These are phyloP conservation scores for Simmondsia chinensis DNA, from an alignment of 148 eudicot genomes.

Conservation along the genomic window DNA sequence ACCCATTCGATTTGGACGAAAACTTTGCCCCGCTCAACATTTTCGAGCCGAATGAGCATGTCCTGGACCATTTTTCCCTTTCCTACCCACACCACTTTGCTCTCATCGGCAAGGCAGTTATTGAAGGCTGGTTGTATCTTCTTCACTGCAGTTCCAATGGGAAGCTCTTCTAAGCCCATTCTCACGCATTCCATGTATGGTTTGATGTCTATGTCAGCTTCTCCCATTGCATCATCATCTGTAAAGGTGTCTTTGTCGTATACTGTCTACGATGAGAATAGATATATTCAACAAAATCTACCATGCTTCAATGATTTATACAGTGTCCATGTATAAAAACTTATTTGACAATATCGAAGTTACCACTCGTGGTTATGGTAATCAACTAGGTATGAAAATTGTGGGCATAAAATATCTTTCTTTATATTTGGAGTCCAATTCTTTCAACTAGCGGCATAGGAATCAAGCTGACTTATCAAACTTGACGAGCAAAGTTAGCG, in stretches of 20 bases:
- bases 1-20: conserved; percentile 12
- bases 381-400: too few relatives aligned
- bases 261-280: too few relatives aligned
- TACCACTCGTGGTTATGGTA: too few relatives aligned
- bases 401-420: too few relatives aligned
- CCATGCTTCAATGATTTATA: too few relatives aligned
- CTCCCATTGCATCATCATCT: conserved; percentile 11
- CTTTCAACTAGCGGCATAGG: too few relatives aligned
- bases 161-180: not conserved
- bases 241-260: conserved; percentile 11
- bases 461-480: too few relatives aligned
- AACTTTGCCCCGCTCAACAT: conserved; percentile 11
- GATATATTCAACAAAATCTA: too few relatives aligned
- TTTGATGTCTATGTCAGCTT: conserved; percentile 9
- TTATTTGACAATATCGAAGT: too few relatives aligned
- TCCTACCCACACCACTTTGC: conserved; percentile 11
- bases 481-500: too few relatives aligned
- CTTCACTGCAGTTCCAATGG: conserved; percentile 15
- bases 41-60: conserved; percentile 3
- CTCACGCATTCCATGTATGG: conserved; percentile 10
- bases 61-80: conserved; percentile 14
- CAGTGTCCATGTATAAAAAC: too few relatives aligned
- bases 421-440: too few relatives aligned
- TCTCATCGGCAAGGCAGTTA: conserved; percentile 10
- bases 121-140: conserved; percentile 7